Conservation (phyloP, 805 yeast species). For the Zygoascus tannicola region DNA sequence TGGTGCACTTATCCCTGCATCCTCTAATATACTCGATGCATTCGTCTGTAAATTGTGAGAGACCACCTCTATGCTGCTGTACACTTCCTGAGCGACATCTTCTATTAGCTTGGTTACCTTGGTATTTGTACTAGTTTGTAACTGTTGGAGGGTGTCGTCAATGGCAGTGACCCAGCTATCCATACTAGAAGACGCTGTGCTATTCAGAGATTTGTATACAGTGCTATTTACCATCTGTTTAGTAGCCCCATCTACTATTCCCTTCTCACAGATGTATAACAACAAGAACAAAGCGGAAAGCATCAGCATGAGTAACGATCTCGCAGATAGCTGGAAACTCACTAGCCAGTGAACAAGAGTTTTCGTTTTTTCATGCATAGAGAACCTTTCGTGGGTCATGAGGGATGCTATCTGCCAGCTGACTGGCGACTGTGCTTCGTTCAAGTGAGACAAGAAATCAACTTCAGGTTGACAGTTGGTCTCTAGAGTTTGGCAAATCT, state of each 20-base stretch:
- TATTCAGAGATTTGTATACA: too few relatives aligned
- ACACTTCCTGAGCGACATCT: not conserved
- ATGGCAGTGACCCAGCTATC: not conserved
- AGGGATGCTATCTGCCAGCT: not conserved
- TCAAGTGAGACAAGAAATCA: not conserved
- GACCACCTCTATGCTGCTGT: not conserved
- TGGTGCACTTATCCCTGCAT: not conserved
- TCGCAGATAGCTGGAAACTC: not conserved
- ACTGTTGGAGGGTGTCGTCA: not conserved
- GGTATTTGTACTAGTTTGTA: not conserved
- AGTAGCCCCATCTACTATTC: not conserved
- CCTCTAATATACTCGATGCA: not conserved
- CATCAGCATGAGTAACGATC: not conserved
- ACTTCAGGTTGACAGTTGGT: not conserved
- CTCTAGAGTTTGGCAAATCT: not conserved
- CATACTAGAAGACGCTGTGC: too few relatives aligned
- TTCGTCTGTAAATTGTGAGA: not conserved
- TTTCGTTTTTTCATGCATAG: constrained; percentile 2
- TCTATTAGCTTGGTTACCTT: not conserved
- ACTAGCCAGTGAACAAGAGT: constrained; percentile 5
- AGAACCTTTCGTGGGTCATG: constrained; percentile 3
- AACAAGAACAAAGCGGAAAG: constrained; percentile 4
- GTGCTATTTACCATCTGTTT: not conserved
- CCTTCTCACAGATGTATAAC: constrained; percentile 1
- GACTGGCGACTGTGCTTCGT: not conserved